A percentile compares a stretch with the other conserved stretches of the same genome.
Evolutionary conservation across 2,329 filamentous ascomycete genomes (phyloP).

Genomic region (Aspergillus niger): DNA sequence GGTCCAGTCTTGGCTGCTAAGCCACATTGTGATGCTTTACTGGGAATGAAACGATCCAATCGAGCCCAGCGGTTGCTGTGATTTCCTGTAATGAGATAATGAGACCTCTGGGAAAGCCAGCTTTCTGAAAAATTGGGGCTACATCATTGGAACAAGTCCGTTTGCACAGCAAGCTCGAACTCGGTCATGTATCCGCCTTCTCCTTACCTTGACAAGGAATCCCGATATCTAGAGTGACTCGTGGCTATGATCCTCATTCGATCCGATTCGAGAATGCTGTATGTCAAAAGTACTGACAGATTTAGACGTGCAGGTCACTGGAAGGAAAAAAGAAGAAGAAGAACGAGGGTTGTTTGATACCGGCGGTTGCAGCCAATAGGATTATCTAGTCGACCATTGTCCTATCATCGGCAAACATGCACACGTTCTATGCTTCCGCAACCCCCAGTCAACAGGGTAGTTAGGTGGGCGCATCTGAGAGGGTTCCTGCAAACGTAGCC

Average conservation of each 20-base stretch:
- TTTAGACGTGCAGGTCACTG: constrained; percentile 25
- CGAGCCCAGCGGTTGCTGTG: constrained; percentile 6
- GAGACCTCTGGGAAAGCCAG: constrained; percentile 7
- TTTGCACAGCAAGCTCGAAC: constrained; percentile 18
- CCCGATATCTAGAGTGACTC: constrained; percentile 6
- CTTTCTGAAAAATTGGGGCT: constrained; percentile 23
- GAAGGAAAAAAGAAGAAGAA: background rate
- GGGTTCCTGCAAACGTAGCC: constrained; percentile 35
- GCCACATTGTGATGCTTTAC: constrained; percentile 13
- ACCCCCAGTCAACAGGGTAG: constrained; percentile 15
- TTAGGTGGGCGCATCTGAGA: constrained; percentile 21
- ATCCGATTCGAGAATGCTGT: constrained; percentile 9
- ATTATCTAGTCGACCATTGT: constrained; percentile 15
- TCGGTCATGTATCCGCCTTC: background rate
- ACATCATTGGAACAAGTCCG: constrained; percentile 13
- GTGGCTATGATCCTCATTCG: background rate
- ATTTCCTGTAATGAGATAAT: constrained; percentile 8
- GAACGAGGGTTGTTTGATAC: constrained; percentile 28
- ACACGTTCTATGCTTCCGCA: constrained; percentile 8
- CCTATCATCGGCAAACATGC: constrained; percentile 33
- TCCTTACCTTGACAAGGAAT: constrained; percentile 9
- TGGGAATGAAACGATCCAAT: constrained; percentile 9
- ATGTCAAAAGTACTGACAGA: constrained; percentile 24
- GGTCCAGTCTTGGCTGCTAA: constrained; percentile 14
- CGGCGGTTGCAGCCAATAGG: constrained; percentile 27